Evolutionary conservation across 306 rosid species (phyloP).

Genomic region (Argentina anserina): DNA sequence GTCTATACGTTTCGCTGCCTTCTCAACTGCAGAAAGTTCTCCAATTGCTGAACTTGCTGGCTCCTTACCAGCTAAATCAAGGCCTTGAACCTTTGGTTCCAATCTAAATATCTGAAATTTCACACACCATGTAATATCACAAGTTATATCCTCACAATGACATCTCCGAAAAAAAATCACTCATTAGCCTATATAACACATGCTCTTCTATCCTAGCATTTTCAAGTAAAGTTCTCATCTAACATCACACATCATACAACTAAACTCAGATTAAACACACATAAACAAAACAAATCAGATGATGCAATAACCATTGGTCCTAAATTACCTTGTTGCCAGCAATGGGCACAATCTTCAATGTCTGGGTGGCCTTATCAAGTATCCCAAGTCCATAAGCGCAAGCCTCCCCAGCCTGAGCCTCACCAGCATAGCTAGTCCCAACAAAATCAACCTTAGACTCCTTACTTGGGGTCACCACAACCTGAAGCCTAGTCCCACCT

Average conservation of each 20-base stretch:
- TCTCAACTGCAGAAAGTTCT: slow-evolving; percentile 38
- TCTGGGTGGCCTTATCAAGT: slow-evolving; percentile 62
- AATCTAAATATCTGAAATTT: slow-evolving; percentile 67
- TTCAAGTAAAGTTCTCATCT: not conserved
- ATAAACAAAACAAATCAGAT: too few species aligned
- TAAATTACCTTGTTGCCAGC: slow-evolving; percentile 62
- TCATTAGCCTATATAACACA: not conserved
- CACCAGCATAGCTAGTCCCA: slow-evolving; percentile 68
- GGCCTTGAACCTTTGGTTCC: slow-evolving; percentile 65
- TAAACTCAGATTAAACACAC: not conserved
- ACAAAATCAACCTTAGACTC: slow-evolving; percentile 66
- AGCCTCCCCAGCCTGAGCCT: slow-evolving; percentile 58
- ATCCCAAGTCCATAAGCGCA: slow-evolving; percentile 66
- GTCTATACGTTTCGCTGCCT: slow-evolving; percentile 20
- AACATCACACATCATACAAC: not conserved
- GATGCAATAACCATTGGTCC: not conserved
- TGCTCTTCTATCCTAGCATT: not conserved
- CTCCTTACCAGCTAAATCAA: slow-evolving; percentile 32
- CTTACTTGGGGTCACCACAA: slow-evolving; percentile 60
- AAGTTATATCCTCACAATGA: not conserved
- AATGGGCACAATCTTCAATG: slow-evolving; percentile 57
- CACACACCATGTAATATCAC: slow-evolving; percentile 1
- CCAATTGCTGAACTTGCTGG: slow-evolving; percentile 28
- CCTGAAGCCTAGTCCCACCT: slow-evolving; percentile 53
- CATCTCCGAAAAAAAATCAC: not conserved